Base-by-base conservation (phyloP, 169 alveolate species). In the Babesia bovis region DNA sequence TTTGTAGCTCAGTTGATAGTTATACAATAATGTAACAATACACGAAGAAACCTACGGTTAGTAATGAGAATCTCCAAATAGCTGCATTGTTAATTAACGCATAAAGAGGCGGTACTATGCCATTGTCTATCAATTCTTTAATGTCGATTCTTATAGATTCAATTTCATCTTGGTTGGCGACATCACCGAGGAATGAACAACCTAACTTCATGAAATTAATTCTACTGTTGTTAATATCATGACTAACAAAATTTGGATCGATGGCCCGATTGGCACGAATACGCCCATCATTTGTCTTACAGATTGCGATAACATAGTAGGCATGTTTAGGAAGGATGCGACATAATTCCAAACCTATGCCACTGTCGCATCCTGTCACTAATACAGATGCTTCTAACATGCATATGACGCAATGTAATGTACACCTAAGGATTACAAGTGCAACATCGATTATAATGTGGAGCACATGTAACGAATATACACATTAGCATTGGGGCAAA, bases 321-420 rank as follows among this genome's bases (percentile, higher is more conserved):
- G 66, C 81, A 38, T 50, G 52, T 30, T 38, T 40, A 21, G 70
- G 63, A 0, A 81, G 72, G 23, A 56, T 17, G 36, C 41, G 21
- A 49, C 84, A 69, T 23, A 71, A 56, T 17, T 60, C 61, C 44
- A 61, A 56, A 23, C 88, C 88, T 0, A 81, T 30, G 53, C 88
- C 88, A 47, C 68, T 51, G 26, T 81, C 88, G 66, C 84, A 81
- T 4, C 88, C 88, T 0, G 88, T 81, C 5, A 81, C 67, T 0
- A 81, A 26, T 0, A 81, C 81, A 15, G 82, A 55, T 19, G 51
- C 45, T 40, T 70, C 32, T 13, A n/a, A n/a, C 71, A 58, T 55
- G 1, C 40, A 57, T n/a, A n/a, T 21, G 12, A 15, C 26, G 17
- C 1, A n/a, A n/a, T n/a, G n/a, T n/a, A n/a, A n/a, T n/a, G n/a